Conservation (phyloP, 345 rosid species). For the Lumnitzera racemosa region DNA sequence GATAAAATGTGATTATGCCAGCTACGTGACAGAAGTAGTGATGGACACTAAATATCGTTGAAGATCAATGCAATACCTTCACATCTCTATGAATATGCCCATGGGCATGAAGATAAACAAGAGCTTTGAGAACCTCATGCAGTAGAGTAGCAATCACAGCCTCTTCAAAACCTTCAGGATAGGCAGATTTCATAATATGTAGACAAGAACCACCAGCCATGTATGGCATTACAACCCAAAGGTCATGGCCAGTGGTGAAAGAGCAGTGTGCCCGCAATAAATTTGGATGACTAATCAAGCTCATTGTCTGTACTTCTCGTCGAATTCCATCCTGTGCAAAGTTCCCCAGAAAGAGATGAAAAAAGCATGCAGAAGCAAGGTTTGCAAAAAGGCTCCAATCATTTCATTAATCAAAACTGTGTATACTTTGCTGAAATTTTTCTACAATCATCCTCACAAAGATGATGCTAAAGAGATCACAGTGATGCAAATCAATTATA, state of each 20-base stretch:
- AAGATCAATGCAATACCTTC: conserved; percentile 38
- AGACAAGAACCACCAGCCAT: conserved; percentile 99
- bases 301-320: conserved; percentile 96
- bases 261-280: conserved; percentile 84
- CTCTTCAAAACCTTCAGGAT: conserved; percentile 90
- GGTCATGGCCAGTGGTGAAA: conserved; percentile 67
- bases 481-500: neutral
- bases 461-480: too few species aligned
- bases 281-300: conserved; percentile 81
- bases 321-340: conserved; percentile 84
- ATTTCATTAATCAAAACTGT: too few species aligned
- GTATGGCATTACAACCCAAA: conserved; percentile 99
- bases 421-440: too few species aligned
- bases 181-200: conserved; percentile 81
- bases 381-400: too few species aligned
- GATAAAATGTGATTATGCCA: neutral
- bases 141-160: conserved; percentile 84
- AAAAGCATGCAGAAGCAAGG: neutral
- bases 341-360: conserved; percentile 2
- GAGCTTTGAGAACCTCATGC: conserved; percentile 90
- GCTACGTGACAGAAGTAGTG: neutral
- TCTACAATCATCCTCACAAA: too few species aligned
- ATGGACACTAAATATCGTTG: neutral
- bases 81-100: conserved; percentile 99
- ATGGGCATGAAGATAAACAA: conserved; percentile 83